Evolutionary conservation across 2,329 filamentous ascomycete species (phyloP), one percentile per base, ranked within the genome.

Genomic region (Sphaerulina vaccinii): DNA sequence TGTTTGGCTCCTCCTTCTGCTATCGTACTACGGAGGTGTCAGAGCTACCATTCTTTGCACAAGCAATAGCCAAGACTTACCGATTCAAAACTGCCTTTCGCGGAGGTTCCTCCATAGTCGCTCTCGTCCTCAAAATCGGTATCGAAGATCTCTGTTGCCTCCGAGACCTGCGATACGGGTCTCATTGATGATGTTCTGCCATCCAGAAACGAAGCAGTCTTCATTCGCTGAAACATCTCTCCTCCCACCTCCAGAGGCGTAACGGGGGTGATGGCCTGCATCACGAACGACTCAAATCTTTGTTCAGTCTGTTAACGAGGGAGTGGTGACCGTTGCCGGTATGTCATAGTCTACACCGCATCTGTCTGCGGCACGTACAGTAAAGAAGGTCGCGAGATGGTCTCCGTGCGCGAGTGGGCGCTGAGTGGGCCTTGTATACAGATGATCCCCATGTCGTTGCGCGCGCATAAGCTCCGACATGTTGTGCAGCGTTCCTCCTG

Each of bases 61-160:
- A 18, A 49, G 43, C 35, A 8, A 32, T 11, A 10, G 22, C 18
- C 18, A 39, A 36, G 18, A 65, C 86, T 70, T 79, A 90, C 87
- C 52, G 87, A 90, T 62, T 87, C 81, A 56, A 87, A 71, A 71
- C 85, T 89, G 49, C 79, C 71, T 24, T 85, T 79, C 10, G 83
- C 83, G 2, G 85, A 87, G 10, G 54, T 53, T 16, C 63, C 60
- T 43, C 66, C 65, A 45, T 72, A 75, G 36, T 86, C 82, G 62
- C 84, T 83, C 51, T 79, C 68, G 42, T 87, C 84, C 58, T 90
- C 88, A 54, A 79, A 76, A 47, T 92, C 88, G 35, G 87, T 89
- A 64, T 90, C 88, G 66, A 86, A 84, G 59, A 90, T 86, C 63
- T 90, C 86, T 18, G 87, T 92, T 37, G 85, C 81, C 54, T 87